phyloP scores from a whole-genome alignment of 1,139 yeast species.

The Arxiozyma slooffiae region DNA sequence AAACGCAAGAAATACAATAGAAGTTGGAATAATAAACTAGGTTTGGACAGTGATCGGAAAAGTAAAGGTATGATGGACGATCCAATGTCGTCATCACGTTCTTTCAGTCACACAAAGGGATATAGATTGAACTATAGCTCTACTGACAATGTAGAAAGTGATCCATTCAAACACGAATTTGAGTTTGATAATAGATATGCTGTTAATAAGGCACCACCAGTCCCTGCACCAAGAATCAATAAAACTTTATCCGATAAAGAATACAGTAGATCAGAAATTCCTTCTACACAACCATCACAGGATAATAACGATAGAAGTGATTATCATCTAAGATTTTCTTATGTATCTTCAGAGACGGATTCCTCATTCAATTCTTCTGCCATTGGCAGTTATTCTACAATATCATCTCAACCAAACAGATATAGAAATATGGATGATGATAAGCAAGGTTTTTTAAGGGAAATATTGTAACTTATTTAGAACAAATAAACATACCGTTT shows the following conservation, averaged over 20 bases:
- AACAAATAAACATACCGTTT: background rate
- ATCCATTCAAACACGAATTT: constrained; percentile 26
- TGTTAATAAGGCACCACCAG: constrained; percentile 10
- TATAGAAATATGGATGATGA: constrained; percentile 2
- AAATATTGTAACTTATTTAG: constrained; percentile 7
- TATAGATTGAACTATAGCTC: constrained; percentile 1
- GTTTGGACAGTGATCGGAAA: background rate
- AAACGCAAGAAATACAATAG: constrained; percentile 9
- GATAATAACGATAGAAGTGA: background rate
- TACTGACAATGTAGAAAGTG: background rate
- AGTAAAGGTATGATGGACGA: background rate
- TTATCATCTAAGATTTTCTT: constrained; percentile 8
- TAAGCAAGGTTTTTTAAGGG: constrained; percentile 13
- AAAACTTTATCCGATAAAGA: background rate
- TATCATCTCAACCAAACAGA: constrained; percentile 9
- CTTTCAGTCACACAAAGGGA: constrained; percentile 12
- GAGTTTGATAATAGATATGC: constrained; percentile 16
- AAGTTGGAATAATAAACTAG: constrained; percentile 1
- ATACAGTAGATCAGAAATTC: too few species aligned
- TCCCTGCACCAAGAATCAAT: constrained; percentile 17
- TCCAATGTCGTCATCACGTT: constrained; percentile 3
- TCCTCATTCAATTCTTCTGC: constrained; percentile 7
- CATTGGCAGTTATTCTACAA: constrained; percentile 5
- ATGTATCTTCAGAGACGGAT: constrained; percentile 9
- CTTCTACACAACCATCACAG: background rate